These are phyloP conservation scores for Clonostachys rhizophaga DNA, from an alignment of 2,329 filamentous ascomycete genomes.

Conservation along the genomic window DNA sequence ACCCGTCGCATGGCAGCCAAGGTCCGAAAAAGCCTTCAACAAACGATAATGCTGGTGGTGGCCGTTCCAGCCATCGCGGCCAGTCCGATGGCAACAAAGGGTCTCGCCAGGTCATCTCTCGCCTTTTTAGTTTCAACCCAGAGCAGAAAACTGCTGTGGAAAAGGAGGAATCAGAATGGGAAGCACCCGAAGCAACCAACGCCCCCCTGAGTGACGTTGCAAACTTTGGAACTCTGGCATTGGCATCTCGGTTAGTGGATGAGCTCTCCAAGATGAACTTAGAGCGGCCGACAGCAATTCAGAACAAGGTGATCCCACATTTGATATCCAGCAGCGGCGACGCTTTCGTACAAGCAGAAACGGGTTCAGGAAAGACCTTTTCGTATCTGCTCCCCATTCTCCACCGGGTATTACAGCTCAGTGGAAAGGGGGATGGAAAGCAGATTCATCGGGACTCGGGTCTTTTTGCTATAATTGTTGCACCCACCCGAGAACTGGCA, in stretches of 20 bases:
- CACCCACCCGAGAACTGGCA: constrained; percentile 88
- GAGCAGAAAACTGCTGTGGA: constrained; percentile 59
- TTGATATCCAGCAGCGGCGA: constrained; percentile 78
- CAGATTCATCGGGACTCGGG: constrained; percentile 79
- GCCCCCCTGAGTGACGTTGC: constrained; percentile 82
- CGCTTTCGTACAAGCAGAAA: constrained; percentile 95
- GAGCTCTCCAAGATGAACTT: constrained; percentile 85
- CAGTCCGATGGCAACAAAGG: constrained; percentile 12
- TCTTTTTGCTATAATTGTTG: constrained; percentile 88
- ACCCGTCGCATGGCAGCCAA: constrained; percentile 1
- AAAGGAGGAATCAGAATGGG: constrained; percentile 43
- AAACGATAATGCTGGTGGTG: neutral
- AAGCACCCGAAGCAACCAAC: constrained; percentile 73
- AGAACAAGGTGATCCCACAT: constrained; percentile 81
- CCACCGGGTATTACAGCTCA: constrained; percentile 77
- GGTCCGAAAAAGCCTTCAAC: neutral
- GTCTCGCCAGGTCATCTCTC: constrained; percentile 69
- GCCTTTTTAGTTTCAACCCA: constrained; percentile 89
- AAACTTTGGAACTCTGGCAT: constrained; percentile 80
- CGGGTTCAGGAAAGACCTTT: constrained; percentile 93
- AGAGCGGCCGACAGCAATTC: constrained; percentile 90
- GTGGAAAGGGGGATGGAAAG: constrained; percentile 44
- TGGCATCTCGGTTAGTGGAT: constrained; percentile 74
- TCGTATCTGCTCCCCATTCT: constrained; percentile 94
- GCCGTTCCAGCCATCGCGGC: constrained; percentile 6